Percentiles rank a stretch among this genome's conserved stretches.
Conservation (phyloP, 768 basidiomycete genomes). For the Lactifluus echinatus region DNA sequence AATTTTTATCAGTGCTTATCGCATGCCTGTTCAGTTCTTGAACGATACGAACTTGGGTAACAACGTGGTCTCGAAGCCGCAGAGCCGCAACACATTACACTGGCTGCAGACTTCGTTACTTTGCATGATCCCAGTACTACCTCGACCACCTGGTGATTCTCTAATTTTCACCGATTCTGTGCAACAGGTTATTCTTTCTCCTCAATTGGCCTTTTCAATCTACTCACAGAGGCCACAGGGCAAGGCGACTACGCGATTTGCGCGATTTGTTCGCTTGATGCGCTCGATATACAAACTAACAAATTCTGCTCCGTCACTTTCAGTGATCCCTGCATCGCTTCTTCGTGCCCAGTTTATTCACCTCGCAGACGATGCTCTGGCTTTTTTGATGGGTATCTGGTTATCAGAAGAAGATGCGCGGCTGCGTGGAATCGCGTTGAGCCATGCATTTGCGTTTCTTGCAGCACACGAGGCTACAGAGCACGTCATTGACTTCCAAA, state of each 20-base stretch:
- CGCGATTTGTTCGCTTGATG: conserved; percentile 51
- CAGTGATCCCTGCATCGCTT: conserved; percentile 45
- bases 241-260: conserved; percentile 20
- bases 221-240: not conserved
- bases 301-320: conserved; percentile 43
- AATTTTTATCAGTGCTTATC: not conserved
- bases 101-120: conserved; percentile 54
- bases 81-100: conserved; percentile 43
- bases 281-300: conserved; percentile 57
- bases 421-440: conserved; percentile 49
- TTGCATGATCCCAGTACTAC: conserved; percentile 41
- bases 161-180: conserved; percentile 44
- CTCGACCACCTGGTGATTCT: conserved; percentile 32
- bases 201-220: not conserved
- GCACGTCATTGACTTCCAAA: conserved; percentile 68
- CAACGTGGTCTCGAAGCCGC: conserved; percentile 50
- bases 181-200: conserved; percentile 6
- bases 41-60: conserved; percentile 38
- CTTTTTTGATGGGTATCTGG: conserved; percentile 77
- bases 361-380: conserved; percentile 60
- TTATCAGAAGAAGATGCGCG: conserved; percentile 24
- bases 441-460: conserved; percentile 74
- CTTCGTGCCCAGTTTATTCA: conserved; percentile 58
- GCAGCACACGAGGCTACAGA: conserved; percentile 53
- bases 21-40: conserved; percentile 32